These are phyloP conservation scores for Torulaspora franciscae DNA, from an alignment of 805 yeast genomes.

Conservation along the genomic window DNA sequence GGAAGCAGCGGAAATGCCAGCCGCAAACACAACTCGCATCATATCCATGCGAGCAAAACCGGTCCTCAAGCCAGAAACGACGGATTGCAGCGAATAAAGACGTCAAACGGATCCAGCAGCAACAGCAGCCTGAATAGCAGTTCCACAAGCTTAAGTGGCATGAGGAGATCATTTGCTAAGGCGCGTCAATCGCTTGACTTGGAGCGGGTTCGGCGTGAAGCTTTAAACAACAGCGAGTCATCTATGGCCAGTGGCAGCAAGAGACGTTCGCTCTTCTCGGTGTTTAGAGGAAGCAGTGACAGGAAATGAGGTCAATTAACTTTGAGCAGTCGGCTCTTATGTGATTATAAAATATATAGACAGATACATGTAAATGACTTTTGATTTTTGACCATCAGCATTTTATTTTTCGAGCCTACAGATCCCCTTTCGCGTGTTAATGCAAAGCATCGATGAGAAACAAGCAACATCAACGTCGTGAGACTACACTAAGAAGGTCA, in stretches of 20 bases:
- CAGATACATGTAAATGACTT: constrained; percentile 5
- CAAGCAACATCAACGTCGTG: background rate
- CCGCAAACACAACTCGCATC: constrained; percentile 12
- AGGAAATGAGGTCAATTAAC: constrained; percentile 13
- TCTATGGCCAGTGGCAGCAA: constrained; percentile 15
- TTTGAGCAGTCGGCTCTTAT: constrained; percentile 1
- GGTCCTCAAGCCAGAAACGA: constrained; percentile 10
- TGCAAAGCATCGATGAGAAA: background rate
- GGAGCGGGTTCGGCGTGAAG: constrained; percentile 28
- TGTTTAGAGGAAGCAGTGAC: constrained; percentile 24
- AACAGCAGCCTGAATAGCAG: constrained; percentile 16
- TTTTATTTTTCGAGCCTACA: background rate
- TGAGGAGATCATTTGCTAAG: constrained; percentile 23
- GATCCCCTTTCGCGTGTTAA: constrained; percentile 2
- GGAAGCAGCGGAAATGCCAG: constrained; percentile 4
- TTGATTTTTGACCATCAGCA: background rate
- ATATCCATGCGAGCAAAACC: background rate
- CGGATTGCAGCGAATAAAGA: constrained; percentile 14
- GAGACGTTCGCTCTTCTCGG: constrained; percentile 31
- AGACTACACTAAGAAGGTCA: background rate
- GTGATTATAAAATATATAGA: constrained; percentile 1
- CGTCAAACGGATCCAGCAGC: constrained; percentile 16
- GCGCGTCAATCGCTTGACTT: constrained; percentile 32
- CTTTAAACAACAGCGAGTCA: constrained; percentile 13
- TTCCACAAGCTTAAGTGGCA: constrained; percentile 7